phyloP scores from a whole-genome alignment of 192 early-diverging fungal genomes.

The Phycomyces blakesleeanus region DNA sequence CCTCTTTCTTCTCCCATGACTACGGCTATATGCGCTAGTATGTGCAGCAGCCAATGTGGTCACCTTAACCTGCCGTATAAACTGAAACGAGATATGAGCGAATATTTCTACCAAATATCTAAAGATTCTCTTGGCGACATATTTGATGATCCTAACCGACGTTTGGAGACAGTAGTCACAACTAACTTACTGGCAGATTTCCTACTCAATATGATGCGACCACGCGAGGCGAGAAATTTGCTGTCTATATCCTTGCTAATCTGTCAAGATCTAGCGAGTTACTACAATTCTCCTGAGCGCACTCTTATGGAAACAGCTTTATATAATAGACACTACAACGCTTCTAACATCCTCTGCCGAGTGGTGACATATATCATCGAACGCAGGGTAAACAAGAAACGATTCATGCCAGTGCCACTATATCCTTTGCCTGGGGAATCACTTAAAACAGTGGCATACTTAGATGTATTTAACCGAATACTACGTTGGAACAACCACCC shows the following conservation, averaged over 20 bases:
- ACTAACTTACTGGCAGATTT: neutral
- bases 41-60: neutral
- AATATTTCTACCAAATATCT: constrained; percentile 3
- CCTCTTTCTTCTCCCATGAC: constrained; percentile 13
- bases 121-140: constrained; percentile 3
- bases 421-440: neutral
- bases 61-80: neutral
- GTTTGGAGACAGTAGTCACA: constrained; percentile 1
- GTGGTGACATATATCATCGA: neutral
- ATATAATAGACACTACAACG: neutral
- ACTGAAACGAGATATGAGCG: constrained; percentile 8
- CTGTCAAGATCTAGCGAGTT: neutral
- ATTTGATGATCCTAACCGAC: constrained; percentile 5
- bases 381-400: neutral
- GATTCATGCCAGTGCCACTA: neutral
- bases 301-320: neutral
- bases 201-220: neutral
- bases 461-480: neutral
- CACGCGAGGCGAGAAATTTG: neutral
- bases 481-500: neutral
- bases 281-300: neutral
- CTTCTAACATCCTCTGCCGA: neutral
- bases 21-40: constrained; percentile 4
- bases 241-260: neutral
- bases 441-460: neutral